These are phyloP conservation scores for Candida piceae DNA, from an alignment of 805 yeast species.

Conservation along the genomic window DNA sequence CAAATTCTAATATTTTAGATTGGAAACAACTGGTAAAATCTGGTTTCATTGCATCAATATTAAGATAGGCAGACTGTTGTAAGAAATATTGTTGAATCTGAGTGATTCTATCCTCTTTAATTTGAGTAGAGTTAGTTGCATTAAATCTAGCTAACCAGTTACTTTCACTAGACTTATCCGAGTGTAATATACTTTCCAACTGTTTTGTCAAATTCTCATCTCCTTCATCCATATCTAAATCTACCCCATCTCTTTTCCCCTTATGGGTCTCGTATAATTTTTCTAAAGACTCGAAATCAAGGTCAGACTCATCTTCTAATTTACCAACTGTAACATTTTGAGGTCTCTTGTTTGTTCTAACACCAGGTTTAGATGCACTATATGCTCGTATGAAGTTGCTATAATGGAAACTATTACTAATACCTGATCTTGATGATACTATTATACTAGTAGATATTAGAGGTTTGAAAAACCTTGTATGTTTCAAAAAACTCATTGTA, in stretches of 20 bases:
- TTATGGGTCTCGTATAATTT: not conserved
- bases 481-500: too few relatives aligned
- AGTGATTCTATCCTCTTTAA: conserved; percentile 6
- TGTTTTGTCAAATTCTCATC: not conserved
- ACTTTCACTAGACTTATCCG: not conserved
- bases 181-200: too few relatives aligned
- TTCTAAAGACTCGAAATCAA: conserved; percentile 13
- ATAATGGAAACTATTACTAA: too few relatives aligned
- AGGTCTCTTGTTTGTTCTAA: too few relatives aligned
- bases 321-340: too few relatives aligned
- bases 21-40: conserved; percentile 12
- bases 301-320: conserved; percentile 23
- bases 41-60: conserved; percentile 13
- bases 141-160: conserved; percentile 12
- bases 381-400: too few relatives aligned
- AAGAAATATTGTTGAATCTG: conserved; percentile 11
- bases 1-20: conserved; percentile 15
- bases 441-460: too few relatives aligned
- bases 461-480: too few relatives aligned
- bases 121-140: not conserved
- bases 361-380: not conserved
- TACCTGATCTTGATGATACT: too few relatives aligned
- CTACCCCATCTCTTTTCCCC: not conserved
- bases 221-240: not conserved
- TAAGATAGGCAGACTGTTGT: conserved; percentile 10